Percentiles rank a stretch among this genome's conserved stretches.
Evolutionary conservation across 2,329 filamentous ascomycete genomes (phyloP).

Genomic region (Claviceps purpurea): DNA sequence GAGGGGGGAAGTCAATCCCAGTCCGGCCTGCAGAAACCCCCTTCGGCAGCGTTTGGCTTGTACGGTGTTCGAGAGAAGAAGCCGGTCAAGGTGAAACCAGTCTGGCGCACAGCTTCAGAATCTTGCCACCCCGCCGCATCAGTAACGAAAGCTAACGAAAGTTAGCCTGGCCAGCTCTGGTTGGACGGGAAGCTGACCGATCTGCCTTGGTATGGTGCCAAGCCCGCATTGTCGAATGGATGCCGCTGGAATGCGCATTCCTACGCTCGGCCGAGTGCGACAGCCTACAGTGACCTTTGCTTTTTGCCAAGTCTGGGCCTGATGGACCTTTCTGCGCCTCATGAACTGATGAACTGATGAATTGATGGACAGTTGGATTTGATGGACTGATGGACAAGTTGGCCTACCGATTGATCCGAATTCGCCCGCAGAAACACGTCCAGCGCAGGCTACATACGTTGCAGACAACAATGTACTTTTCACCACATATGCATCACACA

Average conservation of each 20-base stretch:
- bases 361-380: no score
- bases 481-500: no score
- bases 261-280: not conserved
- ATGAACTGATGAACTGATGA: no score
- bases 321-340: no score
- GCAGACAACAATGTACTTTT: no score
- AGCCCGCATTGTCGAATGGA: no score
- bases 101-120: slow-evolving; percentile 37
- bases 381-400: no score
- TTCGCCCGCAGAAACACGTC: no score
- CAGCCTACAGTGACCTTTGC: not conserved
- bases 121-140: slow-evolving; percentile 18
- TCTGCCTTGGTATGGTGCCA: no score
- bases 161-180: slow-evolving; percentile 19
- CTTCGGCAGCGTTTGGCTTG: not conserved
- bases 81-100: slow-evolving; percentile 34
- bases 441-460: no score
- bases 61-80: not conserved
- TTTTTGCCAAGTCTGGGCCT: no score
- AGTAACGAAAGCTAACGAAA: slow-evolving; percentile 9
- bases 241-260: not conserved
- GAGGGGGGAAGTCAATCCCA: not conserved
- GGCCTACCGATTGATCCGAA: no score
- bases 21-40: not conserved
- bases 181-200: slow-evolving; percentile 3